These are phyloP conservation scores for Xylaria polymorpha DNA, from an alignment of 2,329 filamentous ascomycete genomes.

Conservation along the genomic window DNA sequence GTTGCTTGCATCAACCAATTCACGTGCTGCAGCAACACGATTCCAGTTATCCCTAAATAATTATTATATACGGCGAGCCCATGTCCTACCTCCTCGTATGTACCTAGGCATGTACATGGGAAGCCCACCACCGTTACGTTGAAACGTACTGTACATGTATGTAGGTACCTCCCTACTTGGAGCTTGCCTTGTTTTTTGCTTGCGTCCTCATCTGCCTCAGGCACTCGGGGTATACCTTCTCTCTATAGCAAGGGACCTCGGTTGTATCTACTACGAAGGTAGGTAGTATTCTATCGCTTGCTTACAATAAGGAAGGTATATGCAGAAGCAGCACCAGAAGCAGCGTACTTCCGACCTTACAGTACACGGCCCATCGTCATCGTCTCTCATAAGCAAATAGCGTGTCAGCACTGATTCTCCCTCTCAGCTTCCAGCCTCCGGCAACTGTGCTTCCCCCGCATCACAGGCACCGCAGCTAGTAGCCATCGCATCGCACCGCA, in stretches of 20 bases:
- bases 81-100: no score
- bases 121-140: no score
- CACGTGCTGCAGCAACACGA: neutral
- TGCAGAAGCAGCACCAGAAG: neutral
- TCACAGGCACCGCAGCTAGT: slow-evolving; percentile 7
- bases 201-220: neutral
- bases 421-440: slow-evolving; percentile 21
- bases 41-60: neutral
- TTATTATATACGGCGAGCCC: neutral
- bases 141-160: neutral
- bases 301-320: neutral
- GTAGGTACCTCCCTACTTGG: neutral
- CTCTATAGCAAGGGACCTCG: neutral
- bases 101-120: no score
- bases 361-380: neutral
- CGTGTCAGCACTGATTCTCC: slow-evolving; percentile 16
- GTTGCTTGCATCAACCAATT: neutral
- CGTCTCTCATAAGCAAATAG: slow-evolving; percentile 26
- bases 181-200: neutral
- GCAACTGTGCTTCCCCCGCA: slow-evolving; percentile 29
- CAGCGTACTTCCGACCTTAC: neutral
- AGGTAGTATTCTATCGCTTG: neutral
- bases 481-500: slow-evolving; percentile 17
- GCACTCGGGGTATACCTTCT: neutral
- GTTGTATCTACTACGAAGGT: neutral